Conservation (phyloP, 495 filamentous ascomycete species). For the Xylaria palmicola region DNA sequence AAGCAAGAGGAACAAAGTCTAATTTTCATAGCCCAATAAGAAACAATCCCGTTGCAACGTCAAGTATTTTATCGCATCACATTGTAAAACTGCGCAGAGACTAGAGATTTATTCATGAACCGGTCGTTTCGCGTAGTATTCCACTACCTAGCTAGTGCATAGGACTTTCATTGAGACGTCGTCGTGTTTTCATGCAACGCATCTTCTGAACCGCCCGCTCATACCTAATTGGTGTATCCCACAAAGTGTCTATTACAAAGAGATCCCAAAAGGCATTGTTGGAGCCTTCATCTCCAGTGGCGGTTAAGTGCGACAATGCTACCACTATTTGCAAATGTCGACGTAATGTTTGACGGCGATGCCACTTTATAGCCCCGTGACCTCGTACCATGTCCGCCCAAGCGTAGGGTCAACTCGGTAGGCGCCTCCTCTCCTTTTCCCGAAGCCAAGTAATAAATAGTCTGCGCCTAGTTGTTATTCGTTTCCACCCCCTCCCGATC, state of each 20-base stretch:
- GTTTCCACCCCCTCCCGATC: not conserved
- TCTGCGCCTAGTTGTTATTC: no score
- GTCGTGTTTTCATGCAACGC: not conserved
- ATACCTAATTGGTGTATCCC: not conserved
- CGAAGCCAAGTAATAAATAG: no score
- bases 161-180: not conserved
- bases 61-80: no score
- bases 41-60: no score
- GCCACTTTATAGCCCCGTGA: not conserved
- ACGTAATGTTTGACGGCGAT: not conserved
- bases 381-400: not conserved
- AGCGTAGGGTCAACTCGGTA: not conserved
- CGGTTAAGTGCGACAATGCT: not conserved
- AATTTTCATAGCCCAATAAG: no score
- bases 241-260: not conserved
- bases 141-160: no score
- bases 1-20: no score
- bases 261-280: not conserved
- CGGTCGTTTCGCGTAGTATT: no score
- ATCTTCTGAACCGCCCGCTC: not conserved
- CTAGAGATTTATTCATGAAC: no score
- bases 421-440: not conserved
- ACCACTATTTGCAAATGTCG: not conserved
- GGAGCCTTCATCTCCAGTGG: constrained; percentile 3
- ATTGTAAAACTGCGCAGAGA: no score